Evolutionary conservation across 768 basidiomycete genomes (phyloP), one percentile per base, ranked within the genome.

Genomic region (Cyclocybe aegerita): DNA sequence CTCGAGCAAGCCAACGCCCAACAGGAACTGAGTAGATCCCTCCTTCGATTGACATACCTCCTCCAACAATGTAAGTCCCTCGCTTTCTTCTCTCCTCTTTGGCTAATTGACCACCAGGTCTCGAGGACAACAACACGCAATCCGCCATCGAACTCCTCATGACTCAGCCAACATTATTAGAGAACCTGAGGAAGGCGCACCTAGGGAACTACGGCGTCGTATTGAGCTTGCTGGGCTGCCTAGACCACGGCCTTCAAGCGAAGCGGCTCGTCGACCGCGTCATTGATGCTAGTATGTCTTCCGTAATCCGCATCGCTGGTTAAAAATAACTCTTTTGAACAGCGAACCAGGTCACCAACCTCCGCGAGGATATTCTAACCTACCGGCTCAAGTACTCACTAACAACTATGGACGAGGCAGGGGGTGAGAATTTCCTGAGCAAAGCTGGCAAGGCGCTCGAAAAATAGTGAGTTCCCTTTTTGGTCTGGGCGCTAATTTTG

Each of bases 181-280:
- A 98, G 48, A 90, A 85, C 60, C 74, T 97, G 10, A 85, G 93
- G 40, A 95, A 88, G 60, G 95, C 95, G 1, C 82, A 96, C 56
- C 82, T 87, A 75, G 97, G 97, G 39, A 93, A 89, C 57, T 99
- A 97, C 63, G 85, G 93, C 43, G 74, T 95, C 37, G 86, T 99
- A 36, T 80, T 98, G 30, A 93, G 92, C 61, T 77, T 99, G 40
- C 76, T 98, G 5, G 95, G 95, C n/a, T 93, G 88, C 58, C 70
- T 99, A 41, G 97, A 98, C 57, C 78, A 88, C 46, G 97, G 97
- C 0, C 68, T 85, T 32, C 81, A 82, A 57, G 81, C 86, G n/a
- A 99, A 99, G 74, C 83, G 75, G 48, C 76, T 98, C 2, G 95
- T 95, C 0, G 97, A 99, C 69, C 79, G 83, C 9, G 82, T 97